These are phyloP conservation scores for Penicillium psychrofluorescens DNA, from an alignment of 495 filamentous ascomycete species.

Conservation along the genomic window DNA sequence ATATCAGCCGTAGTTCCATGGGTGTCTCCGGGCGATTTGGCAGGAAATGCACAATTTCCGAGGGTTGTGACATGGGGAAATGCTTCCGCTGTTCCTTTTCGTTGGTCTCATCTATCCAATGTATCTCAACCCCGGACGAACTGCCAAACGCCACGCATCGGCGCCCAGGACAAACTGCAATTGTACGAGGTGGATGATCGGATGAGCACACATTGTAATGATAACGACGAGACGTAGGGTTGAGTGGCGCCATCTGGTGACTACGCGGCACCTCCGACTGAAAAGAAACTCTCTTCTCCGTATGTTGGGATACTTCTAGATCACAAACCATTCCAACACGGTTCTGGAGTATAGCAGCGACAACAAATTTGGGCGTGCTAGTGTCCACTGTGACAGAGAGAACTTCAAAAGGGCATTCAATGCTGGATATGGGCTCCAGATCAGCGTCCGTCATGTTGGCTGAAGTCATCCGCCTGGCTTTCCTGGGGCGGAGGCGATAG, in stretches of 20 bases:
- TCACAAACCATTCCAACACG: slow-evolving; percentile 60
- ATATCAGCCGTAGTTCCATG: slow-evolving; percentile 56
- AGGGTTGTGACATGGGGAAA: slow-evolving; percentile 61
- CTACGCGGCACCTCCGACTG: no score
- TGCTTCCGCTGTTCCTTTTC: slow-evolving; percentile 51
- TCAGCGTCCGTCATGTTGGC: slow-evolving; percentile 12
- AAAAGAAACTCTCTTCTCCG: no score
- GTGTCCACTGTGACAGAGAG: slow-evolving; percentile 61
- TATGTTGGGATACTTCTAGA: slow-evolving; percentile 16
- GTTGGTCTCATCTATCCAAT: slow-evolving; percentile 61
- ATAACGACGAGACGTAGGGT: slow-evolving; percentile 25
- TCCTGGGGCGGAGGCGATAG: slow-evolving; percentile 42
- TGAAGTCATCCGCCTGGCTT: slow-evolving; percentile 2
- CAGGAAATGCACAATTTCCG: slow-evolving; percentile 62
- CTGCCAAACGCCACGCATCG: slow-evolving; percentile 68
- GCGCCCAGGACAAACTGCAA: slow-evolving; percentile 62
- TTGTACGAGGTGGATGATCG: slow-evolving; percentile 58
- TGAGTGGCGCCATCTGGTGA: slow-evolving; percentile 15
- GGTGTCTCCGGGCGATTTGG: slow-evolving; percentile 41
- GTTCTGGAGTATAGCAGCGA: slow-evolving; percentile 56
- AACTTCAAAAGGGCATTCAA: slow-evolving; percentile 54
- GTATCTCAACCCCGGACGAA: slow-evolving; percentile 58
- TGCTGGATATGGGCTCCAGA: slow-evolving; percentile 41
- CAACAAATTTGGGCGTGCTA: slow-evolving; percentile 43
- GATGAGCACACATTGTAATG: slow-evolving; percentile 55